Percentiles rank a stretch among this genome's conserved stretches.
Evolutionary conservation across 176 grass and related monocot genomes (phyloP).

Genomic region (Hyparrhenia diplandra): DNA sequence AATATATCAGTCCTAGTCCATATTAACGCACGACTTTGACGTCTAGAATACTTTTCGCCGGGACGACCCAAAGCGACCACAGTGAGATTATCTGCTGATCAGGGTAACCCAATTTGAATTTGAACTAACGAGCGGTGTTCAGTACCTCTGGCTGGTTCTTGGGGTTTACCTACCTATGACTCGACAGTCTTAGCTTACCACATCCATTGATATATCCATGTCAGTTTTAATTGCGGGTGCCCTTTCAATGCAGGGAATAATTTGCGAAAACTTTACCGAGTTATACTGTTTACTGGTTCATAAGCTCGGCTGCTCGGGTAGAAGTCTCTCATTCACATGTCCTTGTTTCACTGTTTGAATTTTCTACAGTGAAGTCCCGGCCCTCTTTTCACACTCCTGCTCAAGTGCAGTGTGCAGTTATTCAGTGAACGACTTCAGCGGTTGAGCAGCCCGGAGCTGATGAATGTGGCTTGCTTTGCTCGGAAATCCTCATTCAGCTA

Average conservation of each 20-base stretch:
- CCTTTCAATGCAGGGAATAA: neutral
- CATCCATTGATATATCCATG: neutral
- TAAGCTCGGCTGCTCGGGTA: no score
- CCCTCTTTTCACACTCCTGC: no score
- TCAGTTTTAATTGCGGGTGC: neutral
- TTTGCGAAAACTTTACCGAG: neutral
- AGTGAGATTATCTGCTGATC: slow-evolving; percentile 2
- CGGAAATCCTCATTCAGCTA: no score
- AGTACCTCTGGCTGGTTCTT: neutral
- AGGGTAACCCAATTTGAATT: slow-evolving; percentile 10
- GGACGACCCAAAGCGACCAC: neutral
- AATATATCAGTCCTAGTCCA: neutral
- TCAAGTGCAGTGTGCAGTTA: no score
- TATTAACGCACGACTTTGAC: neutral
- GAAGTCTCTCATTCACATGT: no score
- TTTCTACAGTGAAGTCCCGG: no score
- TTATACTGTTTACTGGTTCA: no score
- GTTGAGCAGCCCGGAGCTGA: no score
- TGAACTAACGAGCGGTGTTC: neutral
- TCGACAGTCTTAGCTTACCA: neutral
- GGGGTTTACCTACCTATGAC: neutral
- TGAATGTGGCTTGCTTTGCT: no score
- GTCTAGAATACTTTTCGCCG: slow-evolving; percentile 14
- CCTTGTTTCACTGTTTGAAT: no score
- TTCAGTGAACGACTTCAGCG: no score